phyloP scores from a whole-genome alignment of 139 green algal species.

The Chlamydomonas sp. region DNA sequence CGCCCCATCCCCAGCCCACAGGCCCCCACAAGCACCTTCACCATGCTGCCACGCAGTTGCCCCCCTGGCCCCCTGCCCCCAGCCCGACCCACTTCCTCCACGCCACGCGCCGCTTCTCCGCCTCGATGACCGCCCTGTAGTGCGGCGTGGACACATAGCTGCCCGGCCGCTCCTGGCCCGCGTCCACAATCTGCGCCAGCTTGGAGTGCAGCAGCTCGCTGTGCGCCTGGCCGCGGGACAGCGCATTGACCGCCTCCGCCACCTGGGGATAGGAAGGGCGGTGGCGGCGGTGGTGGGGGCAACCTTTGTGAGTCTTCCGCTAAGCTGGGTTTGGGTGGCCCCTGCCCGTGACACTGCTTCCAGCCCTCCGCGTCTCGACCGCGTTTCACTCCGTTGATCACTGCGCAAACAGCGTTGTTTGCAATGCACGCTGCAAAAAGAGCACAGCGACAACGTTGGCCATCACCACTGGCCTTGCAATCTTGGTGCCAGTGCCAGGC shows the following conservation, averaged over 20 bases:
- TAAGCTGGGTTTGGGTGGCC: background rate
- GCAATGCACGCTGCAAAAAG: no score
- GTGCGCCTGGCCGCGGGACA: constrained; percentile 51
- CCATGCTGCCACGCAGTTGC: no score
- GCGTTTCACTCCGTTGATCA: no score
- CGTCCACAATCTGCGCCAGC: constrained; percentile 33
- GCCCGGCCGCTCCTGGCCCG: constrained; percentile 18
- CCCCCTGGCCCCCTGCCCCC: background rate
- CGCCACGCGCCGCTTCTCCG: constrained; percentile 15
- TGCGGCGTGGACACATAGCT: background rate
- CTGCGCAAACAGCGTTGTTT: no score
- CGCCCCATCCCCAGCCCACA: no score
- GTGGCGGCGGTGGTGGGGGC: background rate
- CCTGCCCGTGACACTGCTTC: no score
- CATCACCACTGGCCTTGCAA: no score
- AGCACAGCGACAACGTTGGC: no score
- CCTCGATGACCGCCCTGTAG: constrained; percentile 14
- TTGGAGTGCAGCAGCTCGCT: constrained; percentile 40
- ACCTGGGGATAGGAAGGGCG: background rate
- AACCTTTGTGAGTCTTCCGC: background rate
- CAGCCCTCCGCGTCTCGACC: no score
- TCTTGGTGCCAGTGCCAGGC: no score
- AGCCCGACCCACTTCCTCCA: constrained; percentile 8
- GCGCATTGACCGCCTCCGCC: constrained; percentile 48
- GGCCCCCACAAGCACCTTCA: no score